Conservation (phyloP, 768 basidiomycete genomes). For the Lanmaoa rubissima region DNA sequence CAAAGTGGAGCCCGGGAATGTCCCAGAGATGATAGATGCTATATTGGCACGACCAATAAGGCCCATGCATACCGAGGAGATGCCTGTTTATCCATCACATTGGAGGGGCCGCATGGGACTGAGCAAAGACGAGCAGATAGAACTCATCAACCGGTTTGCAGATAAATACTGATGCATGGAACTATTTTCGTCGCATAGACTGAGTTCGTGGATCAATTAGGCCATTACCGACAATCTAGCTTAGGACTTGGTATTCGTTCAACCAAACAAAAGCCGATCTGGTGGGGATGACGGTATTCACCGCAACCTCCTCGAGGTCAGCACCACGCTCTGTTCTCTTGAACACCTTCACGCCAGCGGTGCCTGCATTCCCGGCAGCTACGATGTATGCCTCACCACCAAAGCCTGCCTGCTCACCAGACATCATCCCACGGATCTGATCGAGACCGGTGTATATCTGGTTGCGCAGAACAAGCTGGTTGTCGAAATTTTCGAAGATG, state of each 20-base stretch:
- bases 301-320: slow-evolving; percentile 49
- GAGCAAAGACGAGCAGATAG: slow-evolving; percentile 53
- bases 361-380: slow-evolving; percentile 52
- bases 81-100: slow-evolving; percentile 44
- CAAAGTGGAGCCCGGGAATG: slow-evolving; percentile 53
- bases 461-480: slow-evolving; percentile 40
- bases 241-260: not conserved
- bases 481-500: slow-evolving; percentile 49
- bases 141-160: slow-evolving; percentile 28
- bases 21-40: slow-evolving; percentile 49
- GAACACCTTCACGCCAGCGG: slow-evolving; percentile 56
- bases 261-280: slow-evolving; percentile 51
- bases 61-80: slow-evolving; percentile 28
- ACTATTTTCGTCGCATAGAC: not conserved
- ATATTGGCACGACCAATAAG: slow-evolving; percentile 33
- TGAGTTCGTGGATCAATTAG: not conserved
- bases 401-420: slow-evolving; percentile 42
- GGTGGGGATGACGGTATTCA: slow-evolving; percentile 51
- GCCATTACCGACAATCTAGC: not conserved
- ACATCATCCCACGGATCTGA: slow-evolving; percentile 65
- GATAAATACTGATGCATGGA: not conserved
- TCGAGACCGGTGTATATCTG: slow-evolving; percentile 64
- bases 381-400: slow-evolving; percentile 53
- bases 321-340: slow-evolving; percentile 53
- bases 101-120: slow-evolving; percentile 78